A percentile compares a stretch with the other conserved stretches of the same genome.
phyloP scores from a whole-genome alignment of 495 filamentous ascomycete species.

The Penicillium soppii region DNA sequence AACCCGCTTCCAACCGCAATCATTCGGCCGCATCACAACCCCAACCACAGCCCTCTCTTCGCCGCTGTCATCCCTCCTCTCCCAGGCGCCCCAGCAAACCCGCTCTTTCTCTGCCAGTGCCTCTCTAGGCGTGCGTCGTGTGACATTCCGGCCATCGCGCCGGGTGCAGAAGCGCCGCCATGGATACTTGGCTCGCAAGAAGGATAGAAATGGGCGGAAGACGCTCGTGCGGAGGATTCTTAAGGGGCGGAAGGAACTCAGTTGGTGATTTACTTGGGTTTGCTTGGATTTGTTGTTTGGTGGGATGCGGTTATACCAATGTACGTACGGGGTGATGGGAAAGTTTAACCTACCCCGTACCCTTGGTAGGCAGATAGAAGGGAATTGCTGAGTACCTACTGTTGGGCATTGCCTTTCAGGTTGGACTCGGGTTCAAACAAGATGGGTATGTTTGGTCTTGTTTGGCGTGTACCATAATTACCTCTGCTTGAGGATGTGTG shows the following conservation, averaged over 20 bases:
- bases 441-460: conserved; percentile 4
- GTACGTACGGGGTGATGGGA: not conserved
- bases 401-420: conserved; percentile 6
- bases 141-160: conserved; percentile 67
- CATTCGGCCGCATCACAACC: conserved; percentile 19
- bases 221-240: conserved; percentile 55
- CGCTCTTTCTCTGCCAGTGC: conserved; percentile 45
- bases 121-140: conserved; percentile 51
- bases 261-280: conserved; percentile 37
- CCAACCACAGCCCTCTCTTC: conserved; percentile 18
- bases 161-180: conserved; percentile 69
- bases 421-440: conserved; percentile 2
- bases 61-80: conserved; percentile 26
- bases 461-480: conserved; percentile 26
- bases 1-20: conserved; percentile 20
- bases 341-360: not conserved
- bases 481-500: conserved; percentile 8
- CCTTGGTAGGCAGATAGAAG: not conserved
- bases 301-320: conserved; percentile 2
- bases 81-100: conserved; percentile 24
- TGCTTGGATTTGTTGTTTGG: not conserved
- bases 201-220: conserved; percentile 54
- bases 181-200: conserved; percentile 63
- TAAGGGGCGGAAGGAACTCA: conserved; percentile 63
- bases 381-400: not conserved